Evolutionary conservation across 169 alveolate genomes (phyloP).

Genomic region (Plasmodium inui): DNA sequence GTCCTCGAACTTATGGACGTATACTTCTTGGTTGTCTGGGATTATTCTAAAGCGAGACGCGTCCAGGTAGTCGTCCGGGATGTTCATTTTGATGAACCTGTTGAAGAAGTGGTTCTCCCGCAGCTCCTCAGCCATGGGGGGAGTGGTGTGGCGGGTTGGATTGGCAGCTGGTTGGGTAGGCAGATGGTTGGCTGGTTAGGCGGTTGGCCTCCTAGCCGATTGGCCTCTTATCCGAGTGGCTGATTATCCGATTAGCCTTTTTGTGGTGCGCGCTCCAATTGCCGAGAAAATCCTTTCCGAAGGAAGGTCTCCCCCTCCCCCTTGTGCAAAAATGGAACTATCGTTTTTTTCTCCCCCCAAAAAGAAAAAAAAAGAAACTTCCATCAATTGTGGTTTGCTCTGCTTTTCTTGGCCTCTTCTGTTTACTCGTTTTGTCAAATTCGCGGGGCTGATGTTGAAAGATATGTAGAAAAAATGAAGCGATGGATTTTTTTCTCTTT

Average conservation of each 20-base stretch:
- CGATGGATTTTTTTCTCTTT: neutral
- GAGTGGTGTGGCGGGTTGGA: neutral
- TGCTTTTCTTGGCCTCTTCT: neutral
- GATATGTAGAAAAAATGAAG: neutral
- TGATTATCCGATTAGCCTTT: neutral
- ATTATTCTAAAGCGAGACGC: conserved; percentile 33
- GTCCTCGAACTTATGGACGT: conserved; percentile 49
- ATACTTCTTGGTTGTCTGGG: conserved; percentile 76
- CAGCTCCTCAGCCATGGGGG: conserved; percentile 20
- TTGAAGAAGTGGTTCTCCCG: conserved; percentile 36
- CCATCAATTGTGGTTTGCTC: neutral
- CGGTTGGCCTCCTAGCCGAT: no score
- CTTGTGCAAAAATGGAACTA: neutral
- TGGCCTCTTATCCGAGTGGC: no score
- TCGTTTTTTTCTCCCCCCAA: neutral
- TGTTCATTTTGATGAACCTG: conserved; percentile 42
- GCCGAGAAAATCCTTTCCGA: neutral
- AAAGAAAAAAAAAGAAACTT: no score
- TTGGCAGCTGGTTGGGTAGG: neutral
- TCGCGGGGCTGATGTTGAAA: neutral
- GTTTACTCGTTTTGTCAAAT: neutral
- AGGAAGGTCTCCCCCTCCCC: neutral
- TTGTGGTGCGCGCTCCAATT: neutral
- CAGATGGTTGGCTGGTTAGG: neutral
- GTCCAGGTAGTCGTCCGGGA: conserved; percentile 42